Evolutionary conservation across 371 early-diverging fungal species (phyloP).

Genomic region (Apophysomyces variabilis): DNA sequence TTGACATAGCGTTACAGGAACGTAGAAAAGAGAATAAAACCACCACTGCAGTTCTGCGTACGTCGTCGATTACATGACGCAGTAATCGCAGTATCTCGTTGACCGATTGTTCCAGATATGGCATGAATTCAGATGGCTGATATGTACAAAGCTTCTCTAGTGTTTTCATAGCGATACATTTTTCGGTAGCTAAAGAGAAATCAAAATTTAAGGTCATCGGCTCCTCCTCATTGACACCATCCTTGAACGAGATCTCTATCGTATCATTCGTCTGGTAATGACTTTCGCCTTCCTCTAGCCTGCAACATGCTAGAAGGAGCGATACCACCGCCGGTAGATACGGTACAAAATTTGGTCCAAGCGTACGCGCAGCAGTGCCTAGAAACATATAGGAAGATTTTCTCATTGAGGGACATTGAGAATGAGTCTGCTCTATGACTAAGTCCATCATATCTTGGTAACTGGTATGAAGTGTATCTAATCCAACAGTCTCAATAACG

Average conservation of each 20-base stretch:
- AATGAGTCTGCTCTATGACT: conserved; percentile 77
- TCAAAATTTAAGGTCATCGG: conserved; percentile 50
- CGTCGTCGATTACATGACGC: conserved; percentile 77
- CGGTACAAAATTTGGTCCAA: conserved; percentile 76
- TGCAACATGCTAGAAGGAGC: conserved; percentile 75
- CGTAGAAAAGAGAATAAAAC: conserved; percentile 74
- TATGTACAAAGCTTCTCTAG: conserved; percentile 83
- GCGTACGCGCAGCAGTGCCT: conserved; percentile 76
- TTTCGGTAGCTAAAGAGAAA: conserved; percentile 87
- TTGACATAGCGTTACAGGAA: conserved; percentile 72
- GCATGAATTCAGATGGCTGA: conserved; percentile 73
- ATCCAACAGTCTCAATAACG: conserved; percentile 84
- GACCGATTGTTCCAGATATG: conserved; percentile 75
- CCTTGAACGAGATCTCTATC: conserved; percentile 41
- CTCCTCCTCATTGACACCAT: conserved; percentile 28
- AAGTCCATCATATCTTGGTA: conserved; percentile 72
- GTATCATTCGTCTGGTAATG: conserved; percentile 50
- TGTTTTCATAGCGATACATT: conserved; percentile 86
- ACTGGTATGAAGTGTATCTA: conserved; percentile 77
- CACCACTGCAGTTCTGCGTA: conserved; percentile 75
- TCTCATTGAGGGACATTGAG: conserved; percentile 71
- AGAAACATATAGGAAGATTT: conserved; percentile 87
- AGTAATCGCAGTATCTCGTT: conserved; percentile 63
- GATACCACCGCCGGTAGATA: conserved; percentile 77
- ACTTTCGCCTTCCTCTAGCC: conserved; percentile 64